Evolutionary conservation across 441 rosid genomes (phyloP), one percentile per base, ranked within the genome.

Genomic region (Erodium texanum): DNA sequence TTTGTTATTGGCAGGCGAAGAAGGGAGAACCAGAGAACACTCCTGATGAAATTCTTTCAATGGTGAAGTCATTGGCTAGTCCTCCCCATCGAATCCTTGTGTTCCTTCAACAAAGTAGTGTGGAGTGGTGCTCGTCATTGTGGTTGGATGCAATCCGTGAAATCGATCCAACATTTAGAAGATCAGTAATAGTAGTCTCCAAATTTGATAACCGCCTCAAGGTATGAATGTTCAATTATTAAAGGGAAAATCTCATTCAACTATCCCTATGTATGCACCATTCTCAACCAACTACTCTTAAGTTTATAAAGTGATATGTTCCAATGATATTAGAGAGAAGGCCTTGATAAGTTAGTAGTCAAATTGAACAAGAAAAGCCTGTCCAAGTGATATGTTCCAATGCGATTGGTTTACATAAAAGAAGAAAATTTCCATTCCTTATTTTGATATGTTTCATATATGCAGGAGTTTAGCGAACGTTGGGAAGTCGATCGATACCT

Each of bases 61-160:
- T 93, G 99, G 97, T 93, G 65, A 93, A 91, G 78, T 83, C 92
- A 24, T 64, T 93, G 71, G 95, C 99, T 70, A 81, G 89, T 77
- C 99, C 99, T 81, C 97, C 97, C 34, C 95, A 93, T 79, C 90
- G 95, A 20, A 85, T 93, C 71, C 83, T 93, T 48, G 63, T 93
- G 79, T 93, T 93, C 74, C 93, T 91, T 71, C 97, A 93, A 79
- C 97, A 93, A 78, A 93, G 97, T 66, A 89, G 99, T 70, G 99
- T 93, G 41, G 99, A 89, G 20, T 91, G 99, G 97, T 93, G 99
- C 66, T 93, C 96, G 14, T 93, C 99, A 0, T 72, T 93, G 79
- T 93, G 99, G 99, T 76, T 93, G 72, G 99, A 93, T 80, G 78
- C 87, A 12, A 78, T 93, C 74, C 90, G 89, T 34, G 96, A 91